Evolutionary conservation across 75 land plant genomes (phyloP), one percentile per base, ranked within the genome.

Genomic region (Pinus albicaulis): DNA sequence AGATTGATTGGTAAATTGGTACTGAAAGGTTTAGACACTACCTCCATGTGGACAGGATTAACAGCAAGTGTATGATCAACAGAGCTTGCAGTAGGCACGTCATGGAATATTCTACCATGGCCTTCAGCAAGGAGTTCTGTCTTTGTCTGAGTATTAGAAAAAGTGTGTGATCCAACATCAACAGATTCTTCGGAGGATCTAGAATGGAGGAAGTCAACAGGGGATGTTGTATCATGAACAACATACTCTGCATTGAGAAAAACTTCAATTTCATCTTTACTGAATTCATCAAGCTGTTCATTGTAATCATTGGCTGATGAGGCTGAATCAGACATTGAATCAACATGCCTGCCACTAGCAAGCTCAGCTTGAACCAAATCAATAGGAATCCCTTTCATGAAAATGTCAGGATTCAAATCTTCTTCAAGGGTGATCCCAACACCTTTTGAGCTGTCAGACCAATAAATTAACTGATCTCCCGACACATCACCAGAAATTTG

Each of bases 371-470:
- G 53, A 23, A 41, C n/a, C 71, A 68, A 20, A 41, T 41, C 71
- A 10, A 8, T 44, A 38, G 71, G 48, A n/a, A 68, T 68, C n/a
- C 41, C 71, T 44, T 68, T 68, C n/a, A 20, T 38, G 71, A 41
- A 44, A 68, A 41, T 10, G 53, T 38, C 25, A n/a, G 52, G 20
- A 68, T 41, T 68, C 71, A 68, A 19, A 68, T 38, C 19, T 20
- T 38, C 41, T 68, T 68, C 71, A 41, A 7, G 71, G 52, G 17
- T 44, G 41, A 52, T n/a, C 38, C 71, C 71, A 68, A 38, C 71
- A 15, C 38, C 48, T 44, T 68, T 68, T 68, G 71, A 68, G 52
- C 41, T 68, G 34, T 68, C 24, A 41, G 11, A 41, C 71, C 48
- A 20, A 41, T 1, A 41, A 36, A 38, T 38, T n/a, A 44, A 12